These are phyloP conservation scores for Bromus sterilis DNA, from an alignment of 176 grass and related monocot species.

Conservation along the genomic window DNA sequence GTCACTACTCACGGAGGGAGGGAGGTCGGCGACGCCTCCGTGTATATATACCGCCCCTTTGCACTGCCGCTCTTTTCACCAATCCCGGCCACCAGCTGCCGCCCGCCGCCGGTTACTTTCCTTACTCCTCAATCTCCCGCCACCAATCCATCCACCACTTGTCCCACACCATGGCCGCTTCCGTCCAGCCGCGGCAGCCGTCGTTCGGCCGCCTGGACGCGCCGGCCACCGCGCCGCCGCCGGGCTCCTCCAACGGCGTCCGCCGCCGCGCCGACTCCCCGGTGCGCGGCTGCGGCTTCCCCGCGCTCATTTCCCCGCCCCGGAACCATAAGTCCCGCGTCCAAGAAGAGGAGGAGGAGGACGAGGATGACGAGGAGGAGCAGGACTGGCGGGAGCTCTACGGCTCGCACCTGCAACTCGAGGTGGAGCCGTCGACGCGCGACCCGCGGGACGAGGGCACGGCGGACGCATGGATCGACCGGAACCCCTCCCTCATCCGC, in stretches of 20 bases:
- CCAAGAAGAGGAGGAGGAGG: not conserved
- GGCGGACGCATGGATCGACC: conserved; percentile 63
- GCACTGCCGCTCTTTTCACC: not conserved
- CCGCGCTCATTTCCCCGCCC: conserved; percentile 31
- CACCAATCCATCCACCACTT: not conserved
- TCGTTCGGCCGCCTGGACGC: conserved; percentile 31
- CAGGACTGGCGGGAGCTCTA: conserved; percentile 41
- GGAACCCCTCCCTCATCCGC: conserved; percentile 66
- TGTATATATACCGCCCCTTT: not conserved
- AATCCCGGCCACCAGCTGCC: not conserved
- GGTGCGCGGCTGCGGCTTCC: conserved; percentile 48
- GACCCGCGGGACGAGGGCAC: conserved; percentile 79
- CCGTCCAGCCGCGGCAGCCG: conserved; percentile 44
- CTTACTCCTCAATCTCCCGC: not conserved
- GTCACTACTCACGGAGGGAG: too few species aligned
- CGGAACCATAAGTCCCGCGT: not conserved
- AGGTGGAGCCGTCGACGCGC: conserved; percentile 57
- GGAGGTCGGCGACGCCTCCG: not conserved
- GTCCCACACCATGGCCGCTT: conserved; percentile 28
- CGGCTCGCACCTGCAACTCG: conserved; percentile 33
- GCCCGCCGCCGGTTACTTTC: not conserved
- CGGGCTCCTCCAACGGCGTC: conserved; percentile 4
- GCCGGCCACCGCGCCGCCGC: not conserved
- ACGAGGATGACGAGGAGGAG: conserved; percentile 47
- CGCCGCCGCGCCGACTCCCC: conserved; percentile 50